These are phyloP conservation scores for Podila epicladia DNA, from an alignment of 192 early-diverging fungal species.

Conservation along the genomic window DNA sequence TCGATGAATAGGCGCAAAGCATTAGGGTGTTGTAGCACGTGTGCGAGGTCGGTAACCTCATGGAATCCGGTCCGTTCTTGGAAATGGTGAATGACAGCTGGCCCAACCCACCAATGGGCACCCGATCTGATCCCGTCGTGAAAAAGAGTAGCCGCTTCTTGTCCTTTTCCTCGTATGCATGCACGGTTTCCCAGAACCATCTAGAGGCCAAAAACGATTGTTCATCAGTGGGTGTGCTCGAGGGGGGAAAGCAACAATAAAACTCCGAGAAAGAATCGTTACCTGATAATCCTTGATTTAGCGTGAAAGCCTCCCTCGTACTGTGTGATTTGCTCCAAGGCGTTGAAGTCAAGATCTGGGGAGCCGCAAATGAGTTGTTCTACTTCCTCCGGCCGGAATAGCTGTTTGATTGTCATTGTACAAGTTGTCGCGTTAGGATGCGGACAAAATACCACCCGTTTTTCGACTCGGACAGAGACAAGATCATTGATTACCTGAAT, in stretches of 20 bases:
- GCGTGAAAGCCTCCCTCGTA: slow-evolving; percentile 88
- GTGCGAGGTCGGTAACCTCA: slow-evolving; percentile 90
- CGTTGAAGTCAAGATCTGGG: slow-evolving; percentile 84
- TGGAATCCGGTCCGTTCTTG: slow-evolving; percentile 86
- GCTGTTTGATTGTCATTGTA: slow-evolving; percentile 31
- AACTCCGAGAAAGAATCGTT: slow-evolving; percentile 4
- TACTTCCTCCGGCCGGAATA: slow-evolving; percentile 89
- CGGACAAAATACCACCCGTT: too few relatives aligned
- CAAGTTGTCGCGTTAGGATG: neutral
- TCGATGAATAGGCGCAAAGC: slow-evolving; percentile 81
- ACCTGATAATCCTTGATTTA: slow-evolving; percentile 70
- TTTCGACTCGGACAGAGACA: neutral
- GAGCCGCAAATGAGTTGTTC: slow-evolving; percentile 90
- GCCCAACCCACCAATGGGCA: slow-evolving; percentile 87
- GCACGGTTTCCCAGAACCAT: slow-evolving; percentile 89
- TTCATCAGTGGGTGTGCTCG: neutral
- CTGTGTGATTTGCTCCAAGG: slow-evolving; percentile 76
- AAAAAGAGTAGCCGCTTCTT: slow-evolving; percentile 91
- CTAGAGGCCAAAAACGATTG: slow-evolving; percentile 25
- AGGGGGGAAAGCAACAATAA: neutral
- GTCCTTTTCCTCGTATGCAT: slow-evolving; percentile 82
- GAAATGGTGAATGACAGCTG: slow-evolving; percentile 89
- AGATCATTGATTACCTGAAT: slow-evolving; percentile 55
- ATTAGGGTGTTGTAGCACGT: slow-evolving; percentile 94
- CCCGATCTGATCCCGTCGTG: slow-evolving; percentile 91